Conservation (phyloP, 495 filamentous ascomycete genomes). For the Cercophora sp. region DNA sequence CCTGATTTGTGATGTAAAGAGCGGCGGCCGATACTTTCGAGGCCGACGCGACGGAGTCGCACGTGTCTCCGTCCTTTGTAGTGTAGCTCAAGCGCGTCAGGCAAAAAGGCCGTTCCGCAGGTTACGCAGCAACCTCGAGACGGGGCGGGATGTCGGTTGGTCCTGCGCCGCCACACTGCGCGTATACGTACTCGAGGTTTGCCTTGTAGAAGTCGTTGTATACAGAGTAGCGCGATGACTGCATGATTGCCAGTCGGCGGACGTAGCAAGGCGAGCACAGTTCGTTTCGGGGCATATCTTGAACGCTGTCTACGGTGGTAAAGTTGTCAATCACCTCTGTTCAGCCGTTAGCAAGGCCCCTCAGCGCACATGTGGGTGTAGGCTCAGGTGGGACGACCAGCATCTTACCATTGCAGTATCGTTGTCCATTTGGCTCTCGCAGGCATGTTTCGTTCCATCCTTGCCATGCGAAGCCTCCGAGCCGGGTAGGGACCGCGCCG, state of each 20-base stretch:
- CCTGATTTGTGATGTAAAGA: background rate
- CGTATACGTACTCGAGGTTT: background rate
- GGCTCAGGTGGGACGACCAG: too few species aligned
- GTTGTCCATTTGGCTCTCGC: background rate
- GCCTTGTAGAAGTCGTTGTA: background rate
- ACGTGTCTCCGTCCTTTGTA: too few species aligned
- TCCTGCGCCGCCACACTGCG: background rate
- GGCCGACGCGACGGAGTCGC: too few species aligned
- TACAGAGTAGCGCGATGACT: background rate
- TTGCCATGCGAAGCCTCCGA: background rate
- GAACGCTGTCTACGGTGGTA: background rate
- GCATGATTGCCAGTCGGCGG: background rate
- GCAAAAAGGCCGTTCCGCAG: too few species aligned
- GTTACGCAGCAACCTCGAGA: too few species aligned
- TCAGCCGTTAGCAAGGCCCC: too few species aligned
- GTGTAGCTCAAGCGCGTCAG: too few species aligned
- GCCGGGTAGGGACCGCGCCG: background rate
- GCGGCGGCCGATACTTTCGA: too few species aligned
- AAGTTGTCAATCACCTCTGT: background rate
- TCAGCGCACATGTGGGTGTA: too few species aligned
- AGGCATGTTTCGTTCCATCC: background rate
- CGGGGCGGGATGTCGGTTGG: too few species aligned
- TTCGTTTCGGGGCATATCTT: background rate
- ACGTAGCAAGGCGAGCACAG: background rate
- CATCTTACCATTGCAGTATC: background rate